phyloP scores from a whole-genome alignment of 2,329 filamentous ascomycete genomes.

The Monilinia vaccinii-corymbosi region DNA sequence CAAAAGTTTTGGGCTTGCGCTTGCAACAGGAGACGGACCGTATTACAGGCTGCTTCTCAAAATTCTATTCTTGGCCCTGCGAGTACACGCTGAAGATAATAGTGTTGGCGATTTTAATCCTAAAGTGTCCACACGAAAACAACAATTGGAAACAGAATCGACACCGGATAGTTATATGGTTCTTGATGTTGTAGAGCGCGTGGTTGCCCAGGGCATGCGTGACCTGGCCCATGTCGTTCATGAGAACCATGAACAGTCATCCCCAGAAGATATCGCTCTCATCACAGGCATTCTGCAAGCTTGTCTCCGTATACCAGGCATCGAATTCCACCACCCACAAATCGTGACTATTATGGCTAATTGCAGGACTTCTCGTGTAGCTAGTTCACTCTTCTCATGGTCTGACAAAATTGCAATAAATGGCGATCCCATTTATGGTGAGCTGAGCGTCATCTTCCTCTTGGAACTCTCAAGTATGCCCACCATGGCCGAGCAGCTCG shows the following conservation, averaged over 20 bases:
- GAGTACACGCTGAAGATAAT: conserved; percentile 41
- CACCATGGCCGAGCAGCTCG: conserved; percentile 77
- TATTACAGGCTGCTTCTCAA: conserved; percentile 82
- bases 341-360: conserved; percentile 61
- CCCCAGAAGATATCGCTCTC: conserved; percentile 75
- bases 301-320: conserved; percentile 67
- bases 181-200: conserved; percentile 69
- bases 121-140: conserved; percentile 15
- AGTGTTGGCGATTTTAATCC: conserved; percentile 13
- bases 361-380: conserved; percentile 69
- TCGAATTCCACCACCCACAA: conserved; percentile 61
- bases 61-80: conserved; percentile 74
- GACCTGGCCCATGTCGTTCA: conserved; percentile 76
- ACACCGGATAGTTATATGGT: conserved; percentile 30
- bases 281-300: conserved; percentile 83
- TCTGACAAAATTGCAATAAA: conserved; percentile 70
- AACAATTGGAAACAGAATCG: conserved; percentile 16
- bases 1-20: conserved; percentile 49
- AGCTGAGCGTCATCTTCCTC: conserved; percentile 81
- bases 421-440: conserved; percentile 84
- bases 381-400: conserved; percentile 87
- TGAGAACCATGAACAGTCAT: conserved; percentile 54
- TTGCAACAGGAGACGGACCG: conserved; percentile 46
- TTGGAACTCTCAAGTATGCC: conserved; percentile 79
- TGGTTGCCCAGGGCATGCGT: conserved; percentile 76